Evolutionary conservation across 768 basidiomycete genomes (phyloP).

Genomic region (Podaxis mareebaensis): DNA sequence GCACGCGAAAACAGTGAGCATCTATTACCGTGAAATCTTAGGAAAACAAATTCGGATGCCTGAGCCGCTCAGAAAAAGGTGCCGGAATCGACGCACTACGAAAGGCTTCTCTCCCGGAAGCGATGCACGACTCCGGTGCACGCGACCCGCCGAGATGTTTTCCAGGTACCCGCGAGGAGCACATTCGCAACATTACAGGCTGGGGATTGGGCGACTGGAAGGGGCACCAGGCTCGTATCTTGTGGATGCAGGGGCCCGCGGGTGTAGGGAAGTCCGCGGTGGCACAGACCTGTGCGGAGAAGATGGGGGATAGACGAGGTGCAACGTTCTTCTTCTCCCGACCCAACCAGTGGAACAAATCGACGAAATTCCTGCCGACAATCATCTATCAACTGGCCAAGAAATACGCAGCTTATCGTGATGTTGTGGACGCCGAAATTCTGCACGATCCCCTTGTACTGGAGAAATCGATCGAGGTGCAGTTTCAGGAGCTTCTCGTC

Average conservation of each 20-base stretch:
- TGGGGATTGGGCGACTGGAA: background rate
- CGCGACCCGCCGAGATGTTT: background rate
- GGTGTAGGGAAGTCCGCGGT: background rate
- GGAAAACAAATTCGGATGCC: too few relatives aligned
- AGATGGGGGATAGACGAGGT: background rate
- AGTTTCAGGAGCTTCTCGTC: conserved; percentile 3
- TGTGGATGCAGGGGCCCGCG: background rate
- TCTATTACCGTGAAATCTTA: too few relatives aligned
- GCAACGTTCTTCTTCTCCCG: background rate
- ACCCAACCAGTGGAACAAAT: background rate
- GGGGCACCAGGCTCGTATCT: background rate
- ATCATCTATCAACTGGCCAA: background rate
- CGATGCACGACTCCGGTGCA: background rate
- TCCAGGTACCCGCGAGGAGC: background rate
- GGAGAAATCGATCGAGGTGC: background rate
- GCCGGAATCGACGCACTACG: background rate
- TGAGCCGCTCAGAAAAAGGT: too few relatives aligned
- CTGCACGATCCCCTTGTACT: background rate
- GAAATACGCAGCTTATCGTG: background rate
- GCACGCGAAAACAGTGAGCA: too few relatives aligned
- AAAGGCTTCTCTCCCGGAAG: background rate
- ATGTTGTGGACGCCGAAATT: too few relatives aligned
- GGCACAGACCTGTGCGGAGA: background rate
- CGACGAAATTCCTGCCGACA: background rate
- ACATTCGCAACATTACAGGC: background rate